A percentile compares a stretch with the other conserved stretches of the same genome.
Evolutionary conservation across 2,329 filamentous ascomycete species (phyloP).

Genomic region (Talaromyces sp.): DNA sequence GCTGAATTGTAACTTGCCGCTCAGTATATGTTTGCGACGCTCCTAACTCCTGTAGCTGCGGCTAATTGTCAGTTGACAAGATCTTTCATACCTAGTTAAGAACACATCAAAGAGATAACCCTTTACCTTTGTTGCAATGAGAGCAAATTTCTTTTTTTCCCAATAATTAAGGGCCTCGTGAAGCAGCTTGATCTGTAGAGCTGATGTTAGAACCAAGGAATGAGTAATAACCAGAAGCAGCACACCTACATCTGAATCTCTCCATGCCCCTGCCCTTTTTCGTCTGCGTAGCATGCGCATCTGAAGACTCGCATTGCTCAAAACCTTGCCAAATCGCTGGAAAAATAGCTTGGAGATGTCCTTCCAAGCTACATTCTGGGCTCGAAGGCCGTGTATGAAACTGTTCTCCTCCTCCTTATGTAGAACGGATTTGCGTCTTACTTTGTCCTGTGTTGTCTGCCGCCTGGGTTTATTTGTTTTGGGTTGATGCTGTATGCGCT

Average conservation of each 20-base stretch:
- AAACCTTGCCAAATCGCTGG: neutral
- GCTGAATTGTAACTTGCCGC: neutral
- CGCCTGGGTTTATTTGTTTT: neutral
- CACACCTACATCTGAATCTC: neutral
- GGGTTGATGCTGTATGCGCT: neutral
- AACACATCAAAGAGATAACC: neutral
- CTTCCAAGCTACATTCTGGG: neutral
- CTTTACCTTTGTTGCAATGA: neutral
- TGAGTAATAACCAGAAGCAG: neutral
- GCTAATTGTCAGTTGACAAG: neutral
- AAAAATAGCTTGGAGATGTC: neutral
- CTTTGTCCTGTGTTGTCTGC: neutral
- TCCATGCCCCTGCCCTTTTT: neutral
- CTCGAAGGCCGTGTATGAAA: neutral
- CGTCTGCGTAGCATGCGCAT: neutral
- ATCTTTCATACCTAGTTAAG: neutral
- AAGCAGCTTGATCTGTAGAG: neutral
- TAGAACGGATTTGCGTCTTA: neutral
- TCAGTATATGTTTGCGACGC: neutral
- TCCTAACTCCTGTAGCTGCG: neutral
- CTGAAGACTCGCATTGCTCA: slow-evolving; percentile 1
- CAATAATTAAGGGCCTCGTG: neutral
- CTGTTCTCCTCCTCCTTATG: neutral
- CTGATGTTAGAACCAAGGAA: neutral
- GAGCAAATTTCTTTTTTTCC: neutral